Conservation (phyloP, 768 basidiomycete genomes). For the Grammothele lineata region DNA sequence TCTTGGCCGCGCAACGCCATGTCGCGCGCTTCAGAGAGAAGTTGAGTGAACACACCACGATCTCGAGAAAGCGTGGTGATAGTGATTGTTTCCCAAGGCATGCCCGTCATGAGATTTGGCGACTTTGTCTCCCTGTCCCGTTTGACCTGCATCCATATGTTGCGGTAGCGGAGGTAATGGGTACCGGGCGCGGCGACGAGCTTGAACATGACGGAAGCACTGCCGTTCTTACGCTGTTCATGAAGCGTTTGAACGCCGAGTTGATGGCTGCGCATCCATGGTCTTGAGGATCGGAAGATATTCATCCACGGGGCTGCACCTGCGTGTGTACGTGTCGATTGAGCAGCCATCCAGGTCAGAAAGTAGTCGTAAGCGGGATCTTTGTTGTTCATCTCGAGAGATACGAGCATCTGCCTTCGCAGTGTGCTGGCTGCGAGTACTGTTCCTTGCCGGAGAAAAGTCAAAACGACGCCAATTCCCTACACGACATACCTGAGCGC, state of each 20-base stretch:
- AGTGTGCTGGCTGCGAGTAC: slow-evolving; percentile 69
- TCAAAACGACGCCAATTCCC: slow-evolving; percentile 89
- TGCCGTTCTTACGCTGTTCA: slow-evolving; percentile 87
- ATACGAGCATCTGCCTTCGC: slow-evolving; percentile 87
- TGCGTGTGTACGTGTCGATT: slow-evolving; percentile 37
- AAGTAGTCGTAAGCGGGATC: slow-evolving; percentile 97
- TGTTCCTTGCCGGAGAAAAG: slow-evolving; percentile 65
- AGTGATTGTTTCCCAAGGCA: slow-evolving; percentile 96
- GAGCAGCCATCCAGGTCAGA: slow-evolving; percentile 89
- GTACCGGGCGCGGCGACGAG: slow-evolving; percentile 95
- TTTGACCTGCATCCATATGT: slow-evolving; percentile 98
- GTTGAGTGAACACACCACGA: slow-evolving; percentile 68
- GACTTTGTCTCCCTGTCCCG: slow-evolving; percentile 92
- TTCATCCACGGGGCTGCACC: slow-evolving; percentile 25
- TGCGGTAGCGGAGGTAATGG: slow-evolving; percentile 86
- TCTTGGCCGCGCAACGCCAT: slow-evolving; percentile 82
- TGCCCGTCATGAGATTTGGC: slow-evolving; percentile 86
- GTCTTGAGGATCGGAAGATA: slow-evolving; percentile 19
- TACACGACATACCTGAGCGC: slow-evolving; percentile 26
- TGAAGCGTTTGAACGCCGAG: slow-evolving; percentile 92
- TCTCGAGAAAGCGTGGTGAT: slow-evolving; percentile 90
- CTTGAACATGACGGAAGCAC: slow-evolving; percentile 82
- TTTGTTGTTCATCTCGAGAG: slow-evolving; percentile 94
- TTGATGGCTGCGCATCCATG: slow-evolving; percentile 79
- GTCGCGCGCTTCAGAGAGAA: slow-evolving; percentile 87